These are phyloP conservation scores for Fusarium caatingaense DNA, from an alignment of 2,329 filamentous ascomycete species.

Conservation along the genomic window DNA sequence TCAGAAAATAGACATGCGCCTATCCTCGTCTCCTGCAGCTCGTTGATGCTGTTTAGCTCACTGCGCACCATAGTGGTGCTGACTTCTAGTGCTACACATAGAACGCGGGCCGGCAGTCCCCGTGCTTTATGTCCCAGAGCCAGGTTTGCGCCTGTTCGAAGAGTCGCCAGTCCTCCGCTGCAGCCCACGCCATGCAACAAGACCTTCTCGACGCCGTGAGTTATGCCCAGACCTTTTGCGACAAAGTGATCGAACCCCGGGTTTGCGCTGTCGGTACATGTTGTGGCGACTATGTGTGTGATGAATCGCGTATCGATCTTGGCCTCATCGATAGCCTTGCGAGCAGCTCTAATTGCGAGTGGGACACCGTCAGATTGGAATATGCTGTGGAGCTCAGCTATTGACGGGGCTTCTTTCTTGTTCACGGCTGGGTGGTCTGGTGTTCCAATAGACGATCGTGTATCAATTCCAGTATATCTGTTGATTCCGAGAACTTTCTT, in stretches of 20 bases:
- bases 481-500: constrained; percentile 72
- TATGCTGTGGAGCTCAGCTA: constrained; percentile 64
- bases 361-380: constrained; percentile 70
- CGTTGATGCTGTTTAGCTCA: constrained; percentile 72
- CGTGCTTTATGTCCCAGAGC: constrained; percentile 71
- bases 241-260: constrained; percentile 76
- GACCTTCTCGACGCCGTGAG: constrained; percentile 70
- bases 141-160: constrained; percentile 74
- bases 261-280: constrained; percentile 76
- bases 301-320: constrained; percentile 63
- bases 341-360: constrained; percentile 65
- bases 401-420: constrained; percentile 61
- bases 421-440: constrained; percentile 72
- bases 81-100: constrained; percentile 74
- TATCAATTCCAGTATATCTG: constrained; percentile 72
- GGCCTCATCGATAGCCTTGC: constrained; percentile 67
- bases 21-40: constrained; percentile 70
- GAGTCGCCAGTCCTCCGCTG: constrained; percentile 69
- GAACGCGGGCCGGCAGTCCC: constrained; percentile 68
- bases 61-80: constrained; percentile 71
- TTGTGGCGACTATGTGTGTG: constrained; percentile 75
- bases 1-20: constrained; percentile 76
- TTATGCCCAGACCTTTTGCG: constrained; percentile 67
- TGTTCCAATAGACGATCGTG: constrained; percentile 70
- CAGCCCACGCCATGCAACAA: constrained; percentile 75